phyloP scores from a whole-genome alignment of 1,284 basidiomycete genomes.

The Tranzscheliella williamsii region DNA sequence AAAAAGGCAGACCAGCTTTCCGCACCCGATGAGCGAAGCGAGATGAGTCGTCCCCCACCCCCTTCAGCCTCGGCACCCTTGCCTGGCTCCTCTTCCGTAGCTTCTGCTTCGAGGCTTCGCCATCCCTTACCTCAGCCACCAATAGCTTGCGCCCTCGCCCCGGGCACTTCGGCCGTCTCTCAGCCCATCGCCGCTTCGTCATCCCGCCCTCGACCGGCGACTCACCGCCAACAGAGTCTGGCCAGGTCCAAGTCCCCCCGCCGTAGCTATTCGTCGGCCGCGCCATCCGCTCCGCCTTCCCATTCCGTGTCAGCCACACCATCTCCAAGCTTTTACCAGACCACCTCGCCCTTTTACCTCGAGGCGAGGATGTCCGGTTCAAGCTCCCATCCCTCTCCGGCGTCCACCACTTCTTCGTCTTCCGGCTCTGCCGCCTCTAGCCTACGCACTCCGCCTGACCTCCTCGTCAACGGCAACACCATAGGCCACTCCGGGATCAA shows the following conservation, averaged over 20 bases:
- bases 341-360: background rate
- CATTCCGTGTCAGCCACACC: background rate
- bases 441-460: constrained; percentile 44
- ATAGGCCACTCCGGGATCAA: constrained; percentile 3
- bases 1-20: too few species aligned
- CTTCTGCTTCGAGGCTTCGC: background rate
- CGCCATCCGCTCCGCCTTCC: background rate
- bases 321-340: constrained; percentile 1
- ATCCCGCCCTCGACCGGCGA: too few species aligned
- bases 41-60: background rate
- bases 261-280: background rate
- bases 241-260: background rate
- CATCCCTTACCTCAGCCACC: constrained; percentile 1
- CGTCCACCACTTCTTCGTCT: constrained; percentile 5
- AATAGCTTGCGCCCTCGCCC: background rate
- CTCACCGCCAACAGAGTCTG: too few species aligned
- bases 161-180: background rate
- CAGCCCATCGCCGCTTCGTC: background rate
- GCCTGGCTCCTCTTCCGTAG: too few species aligned
- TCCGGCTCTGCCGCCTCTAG: constrained; percentile 11
- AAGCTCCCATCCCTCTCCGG: constrained; percentile 17
- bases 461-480: constrained; percentile 33
- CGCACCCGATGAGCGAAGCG: too few species aligned
- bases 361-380: constrained; percentile 1
- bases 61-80: too few species aligned